Evolutionary conservation across 805 yeast species (phyloP).

Genomic region (Metschnikowia arizonensis): DNA sequence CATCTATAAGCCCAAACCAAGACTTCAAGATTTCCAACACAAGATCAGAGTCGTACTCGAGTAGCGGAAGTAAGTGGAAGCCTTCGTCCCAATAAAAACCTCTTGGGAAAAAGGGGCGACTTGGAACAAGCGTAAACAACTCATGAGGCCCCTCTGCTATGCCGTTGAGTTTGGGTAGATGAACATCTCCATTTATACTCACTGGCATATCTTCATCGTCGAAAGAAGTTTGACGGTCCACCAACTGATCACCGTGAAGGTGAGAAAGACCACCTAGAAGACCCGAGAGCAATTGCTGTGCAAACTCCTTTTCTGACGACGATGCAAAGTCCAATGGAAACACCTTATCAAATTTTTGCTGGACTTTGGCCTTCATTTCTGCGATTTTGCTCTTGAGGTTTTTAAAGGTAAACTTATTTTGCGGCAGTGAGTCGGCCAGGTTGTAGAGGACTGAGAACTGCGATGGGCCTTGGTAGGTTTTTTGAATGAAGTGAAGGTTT

Average conservation of each 20-base stretch:
- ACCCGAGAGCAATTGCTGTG: constrained; percentile 75
- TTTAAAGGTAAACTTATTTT: constrained; percentile 35
- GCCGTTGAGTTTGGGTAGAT: constrained; percentile 43
- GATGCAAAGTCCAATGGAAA: constrained; percentile 58
- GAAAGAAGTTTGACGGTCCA: constrained; percentile 65
- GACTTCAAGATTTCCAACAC: constrained; percentile 75
- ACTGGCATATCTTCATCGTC: constrained; percentile 68
- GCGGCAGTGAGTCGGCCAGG: constrained; percentile 35
- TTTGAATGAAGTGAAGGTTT: constrained; percentile 75
- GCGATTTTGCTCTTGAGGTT: constrained; percentile 36
- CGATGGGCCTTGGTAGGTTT: constrained; percentile 66
- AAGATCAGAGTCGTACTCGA: constrained; percentile 79
- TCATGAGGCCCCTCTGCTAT: constrained; percentile 71
- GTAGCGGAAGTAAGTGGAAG: constrained; percentile 78
- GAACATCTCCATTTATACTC: constrained; percentile 21
- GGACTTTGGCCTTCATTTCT: constrained; percentile 36
- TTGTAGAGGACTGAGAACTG: constrained; percentile 70
- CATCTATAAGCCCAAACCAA: constrained; percentile 85
- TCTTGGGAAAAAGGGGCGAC: constrained; percentile 90
- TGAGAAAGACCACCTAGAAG: constrained; percentile 88
- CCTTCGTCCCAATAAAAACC: constrained; percentile 99
- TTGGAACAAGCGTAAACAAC: constrained; percentile 81
- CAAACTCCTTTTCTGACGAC: constrained; percentile 49
- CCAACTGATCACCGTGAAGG: constrained; percentile 76
- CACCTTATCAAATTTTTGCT: constrained; percentile 46